Percentiles rank a stretch among this genome's conserved stretches.
These are phyloP conservation scores for Metarhizium humberi DNA, from an alignment of 2,329 filamentous ascomycete genomes.

Conservation along the genomic window DNA sequence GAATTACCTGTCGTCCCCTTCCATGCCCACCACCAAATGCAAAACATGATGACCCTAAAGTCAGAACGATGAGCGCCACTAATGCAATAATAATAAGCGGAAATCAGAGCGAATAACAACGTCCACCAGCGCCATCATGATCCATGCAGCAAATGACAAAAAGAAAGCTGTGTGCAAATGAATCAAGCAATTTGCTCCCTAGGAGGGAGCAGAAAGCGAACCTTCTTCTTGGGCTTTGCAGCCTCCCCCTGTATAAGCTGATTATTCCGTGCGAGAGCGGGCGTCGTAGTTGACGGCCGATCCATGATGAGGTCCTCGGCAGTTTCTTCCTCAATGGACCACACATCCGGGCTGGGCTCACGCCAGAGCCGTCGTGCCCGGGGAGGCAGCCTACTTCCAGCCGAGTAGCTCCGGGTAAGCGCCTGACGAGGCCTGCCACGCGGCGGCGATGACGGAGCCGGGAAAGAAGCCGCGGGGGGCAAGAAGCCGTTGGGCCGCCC, in stretches of 20 bases:
- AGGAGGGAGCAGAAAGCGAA: slow-evolving; percentile 43
- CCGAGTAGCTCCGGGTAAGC: slow-evolving; percentile 2
- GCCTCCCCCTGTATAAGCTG: slow-evolving; percentile 21
- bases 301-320: slow-evolving; percentile 42
- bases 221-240: slow-evolving; percentile 46
- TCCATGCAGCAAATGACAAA: slow-evolving; percentile 1
- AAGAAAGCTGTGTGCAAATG: slow-evolving; percentile 2
- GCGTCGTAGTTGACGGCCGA: slow-evolving; percentile 24
- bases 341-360: slow-evolving; percentile 50
- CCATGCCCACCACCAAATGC: background rate
- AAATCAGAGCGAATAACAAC: background rate
- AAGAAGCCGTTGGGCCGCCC: slow-evolving; percentile 21
- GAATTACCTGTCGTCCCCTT: background rate
- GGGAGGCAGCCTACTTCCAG: slow-evolving; percentile 16
- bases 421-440: slow-evolving; percentile 4
- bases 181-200: slow-evolving; percentile 20
- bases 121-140: slow-evolving; percentile 4
- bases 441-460: slow-evolving; percentile 5
- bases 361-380: slow-evolving; percentile 40
- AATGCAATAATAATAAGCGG: background rate
- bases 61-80: background rate
- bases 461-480: slow-evolving; percentile 9
- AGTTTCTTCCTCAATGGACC: slow-evolving; percentile 50
- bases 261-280: slow-evolving; percentile 15
- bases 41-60: background rate